Conservation (phyloP, 2,329 filamentous ascomycete genomes). For the Fusarium vanettenii region DNA sequence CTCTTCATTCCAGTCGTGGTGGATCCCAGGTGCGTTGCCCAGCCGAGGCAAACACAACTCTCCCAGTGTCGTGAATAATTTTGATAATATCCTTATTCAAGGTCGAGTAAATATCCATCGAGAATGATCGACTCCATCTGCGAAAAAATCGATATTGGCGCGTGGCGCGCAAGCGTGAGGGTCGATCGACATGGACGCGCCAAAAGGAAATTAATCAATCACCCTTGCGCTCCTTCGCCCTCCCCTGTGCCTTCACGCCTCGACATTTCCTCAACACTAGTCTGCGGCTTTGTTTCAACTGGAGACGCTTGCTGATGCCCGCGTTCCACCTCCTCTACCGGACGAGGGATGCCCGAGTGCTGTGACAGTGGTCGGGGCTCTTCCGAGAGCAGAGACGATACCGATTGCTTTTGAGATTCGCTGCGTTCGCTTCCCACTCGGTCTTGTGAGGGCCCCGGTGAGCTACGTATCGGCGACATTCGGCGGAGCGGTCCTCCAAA, state of each 20-base stretch:
- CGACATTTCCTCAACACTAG: constrained; percentile 19
- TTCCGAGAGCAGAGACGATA: constrained; percentile 49
- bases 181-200: constrained; percentile 29
- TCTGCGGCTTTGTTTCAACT: constrained; percentile 21
- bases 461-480: constrained; percentile 40
- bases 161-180: constrained; percentile 32
- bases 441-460: constrained; percentile 39
- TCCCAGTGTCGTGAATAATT: not conserved
- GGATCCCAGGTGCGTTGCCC: not conserved
- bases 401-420: constrained; percentile 48
- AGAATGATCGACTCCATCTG: not conserved
- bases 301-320: constrained; percentile 28
- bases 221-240: constrained; percentile 18
- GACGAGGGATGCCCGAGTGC: constrained; percentile 20
- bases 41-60: not conserved
- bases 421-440: constrained; percentile 37
- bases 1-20: constrained; percentile 6
- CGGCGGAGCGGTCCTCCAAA: constrained; percentile 41
- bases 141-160: not conserved
- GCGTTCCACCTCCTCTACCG: constrained; percentile 24
- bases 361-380: constrained; percentile 30
- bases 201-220: constrained; percentile 15
- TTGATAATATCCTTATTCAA: not conserved
- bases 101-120: not conserved
- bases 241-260: constrained; percentile 33